Base-by-base conservation (phyloP, 2,329 filamentous ascomycete species). In the Talaromyces sp. region DNA sequence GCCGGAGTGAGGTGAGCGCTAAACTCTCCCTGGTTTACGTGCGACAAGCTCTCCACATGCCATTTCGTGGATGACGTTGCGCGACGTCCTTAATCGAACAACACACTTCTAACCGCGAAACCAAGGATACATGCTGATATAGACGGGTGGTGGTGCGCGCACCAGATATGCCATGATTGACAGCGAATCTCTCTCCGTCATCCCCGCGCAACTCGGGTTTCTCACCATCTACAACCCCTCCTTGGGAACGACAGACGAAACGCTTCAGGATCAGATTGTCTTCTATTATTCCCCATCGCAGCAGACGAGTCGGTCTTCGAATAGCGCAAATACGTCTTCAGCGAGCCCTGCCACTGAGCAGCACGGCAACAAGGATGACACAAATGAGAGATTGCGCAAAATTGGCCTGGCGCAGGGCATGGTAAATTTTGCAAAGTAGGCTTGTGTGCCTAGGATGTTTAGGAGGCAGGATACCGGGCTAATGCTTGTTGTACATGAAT, bases 321-420 rank as follows among this genome's bases (percentile, higher is more conserved):
- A 62, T 54, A 63, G 63, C 6, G 31, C 35, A 23, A 61, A 50
- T 40, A 46, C 18, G 35, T 58, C 59, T 6, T 39, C 54, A 25
- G 42, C 66, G 67, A 57, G 66, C 60, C 46, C 63, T 65, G 2
- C 25, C 57, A 7, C 42, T 21, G 2, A 66, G 42, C 69, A 76
- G 31, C 68, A 70, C 9, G 25, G 6, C 16, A 57, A 12, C 31
- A 79, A 84, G 56, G 86, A 91, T 67, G 87, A 92, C 71, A 86
- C 87, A 72, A 95, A 98, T 76, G 90, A 96, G 79, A 89, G 88
- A 69, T 81, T 98, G 70, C 86, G 95, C 67, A 93, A 97, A 81
- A 92, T 99, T 73, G 95, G 95, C 40, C 86, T 99, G 66, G 95
- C 95, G 44, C 95, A 99, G 79, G 95, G 93, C 73, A 96, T 98